Evolutionary conservation across 1,139 yeast species (phyloP).

Genomic region (Magnusiomyces paraingens): DNA sequence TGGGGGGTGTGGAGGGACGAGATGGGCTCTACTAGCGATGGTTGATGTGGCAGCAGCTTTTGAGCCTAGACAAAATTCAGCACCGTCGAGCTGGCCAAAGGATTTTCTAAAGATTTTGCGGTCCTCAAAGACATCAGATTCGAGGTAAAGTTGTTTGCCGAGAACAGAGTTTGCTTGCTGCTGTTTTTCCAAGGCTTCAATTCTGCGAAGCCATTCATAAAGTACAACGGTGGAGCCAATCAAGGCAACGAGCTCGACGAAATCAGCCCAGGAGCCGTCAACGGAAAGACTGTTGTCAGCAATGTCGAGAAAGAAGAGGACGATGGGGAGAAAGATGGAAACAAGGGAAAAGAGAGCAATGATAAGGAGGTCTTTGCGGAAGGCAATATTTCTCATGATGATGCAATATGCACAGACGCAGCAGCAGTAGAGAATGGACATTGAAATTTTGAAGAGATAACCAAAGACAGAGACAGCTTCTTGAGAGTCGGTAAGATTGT

Average conservation of each 20-base stretch:
- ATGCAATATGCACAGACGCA: constrained; percentile 52
- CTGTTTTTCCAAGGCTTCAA: constrained; percentile 50
- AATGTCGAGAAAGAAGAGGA: constrained; percentile 73
- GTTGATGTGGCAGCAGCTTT: too few species aligned
- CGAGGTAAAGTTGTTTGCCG: constrained; percentile 73
- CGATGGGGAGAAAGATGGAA: constrained; percentile 58
- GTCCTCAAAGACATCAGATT: constrained; percentile 23
- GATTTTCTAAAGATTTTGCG: too few species aligned
- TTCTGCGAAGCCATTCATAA: constrained; percentile 85
- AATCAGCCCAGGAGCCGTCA: constrained; percentile 56
- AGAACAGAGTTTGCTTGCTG: constrained; percentile 68
- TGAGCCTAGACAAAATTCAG: too few species aligned
- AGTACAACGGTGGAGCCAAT: constrained; percentile 47
- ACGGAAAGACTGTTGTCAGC: constrained; percentile 40
- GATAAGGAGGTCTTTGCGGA: constrained; percentile 43
- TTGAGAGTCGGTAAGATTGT: constrained; percentile 6
- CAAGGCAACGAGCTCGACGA: constrained; percentile 55
- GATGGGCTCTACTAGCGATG: too few species aligned
- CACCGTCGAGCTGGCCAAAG: too few species aligned
- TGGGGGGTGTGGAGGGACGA: too few species aligned
- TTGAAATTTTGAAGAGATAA: constrained; percentile 65
- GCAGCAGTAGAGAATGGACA: constrained; percentile 63
- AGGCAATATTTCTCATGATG: constrained; percentile 47
- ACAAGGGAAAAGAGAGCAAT: constrained; percentile 54
- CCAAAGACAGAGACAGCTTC: constrained; percentile 53